Conservation (phyloP, 2,329 filamentous ascomycete species). For the Phoma sp. region DNA sequence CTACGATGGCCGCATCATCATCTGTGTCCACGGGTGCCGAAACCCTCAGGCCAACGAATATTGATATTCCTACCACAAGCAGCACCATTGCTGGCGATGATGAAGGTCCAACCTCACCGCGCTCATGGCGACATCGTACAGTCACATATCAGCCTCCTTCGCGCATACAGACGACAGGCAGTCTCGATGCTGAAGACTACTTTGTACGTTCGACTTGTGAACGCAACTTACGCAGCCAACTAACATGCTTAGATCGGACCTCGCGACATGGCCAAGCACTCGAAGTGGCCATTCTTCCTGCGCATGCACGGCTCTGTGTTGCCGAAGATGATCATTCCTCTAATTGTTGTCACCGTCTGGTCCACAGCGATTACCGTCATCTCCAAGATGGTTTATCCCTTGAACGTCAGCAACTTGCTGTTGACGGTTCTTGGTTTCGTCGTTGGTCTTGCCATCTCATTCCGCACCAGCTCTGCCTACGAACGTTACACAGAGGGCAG, state of each 20-base stretch:
- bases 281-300: slow-evolving; percentile 77
- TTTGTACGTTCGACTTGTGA: slow-evolving; percentile 57
- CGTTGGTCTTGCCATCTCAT: slow-evolving; percentile 78
- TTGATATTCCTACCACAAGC: slow-evolving; percentile 37
- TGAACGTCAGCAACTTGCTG: slow-evolving; percentile 70
- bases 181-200: slow-evolving; percentile 62
- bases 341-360: slow-evolving; percentile 69
- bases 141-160: slow-evolving; percentile 38
- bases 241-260: slow-evolving; percentile 57
- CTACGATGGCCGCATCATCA: slow-evolving; percentile 35
- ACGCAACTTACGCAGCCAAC: slow-evolving; percentile 1
- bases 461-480: slow-evolving; percentile 78
- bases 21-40: slow-evolving; percentile 37
- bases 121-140: slow-evolving; percentile 41
- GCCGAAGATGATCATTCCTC: slow-evolving; percentile 75
- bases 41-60: slow-evolving; percentile 38
- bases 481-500: slow-evolving; percentile 68
- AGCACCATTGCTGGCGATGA: slow-evolving; percentile 13
- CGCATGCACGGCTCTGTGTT: slow-evolving; percentile 77
- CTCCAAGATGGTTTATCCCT: slow-evolving; percentile 50
- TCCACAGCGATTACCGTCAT: slow-evolving; percentile 66
- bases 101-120: slow-evolving; percentile 37
- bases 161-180: slow-evolving; percentile 36
- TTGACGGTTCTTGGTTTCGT: slow-evolving; percentile 83
- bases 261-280: slow-evolving; percentile 73